Percentiles rank a stretch among this genome's conserved stretches.
phyloP scores from a whole-genome alignment of 2,329 filamentous ascomycete species.

The Ceratocystis cubensis region DNA sequence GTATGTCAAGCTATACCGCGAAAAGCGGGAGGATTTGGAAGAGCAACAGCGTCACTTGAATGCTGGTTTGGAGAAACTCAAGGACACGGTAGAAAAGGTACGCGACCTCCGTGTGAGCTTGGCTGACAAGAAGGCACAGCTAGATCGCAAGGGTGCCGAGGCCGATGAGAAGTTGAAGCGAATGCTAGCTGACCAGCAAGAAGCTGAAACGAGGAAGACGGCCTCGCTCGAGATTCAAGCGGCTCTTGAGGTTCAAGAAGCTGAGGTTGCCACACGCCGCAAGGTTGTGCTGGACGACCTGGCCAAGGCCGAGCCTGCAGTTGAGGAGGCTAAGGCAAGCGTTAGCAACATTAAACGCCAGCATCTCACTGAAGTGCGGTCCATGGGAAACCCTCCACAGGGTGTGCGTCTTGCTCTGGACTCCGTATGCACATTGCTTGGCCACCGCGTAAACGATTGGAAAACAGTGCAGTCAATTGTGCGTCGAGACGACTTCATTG shows the following conservation, averaged over 20 bases:
- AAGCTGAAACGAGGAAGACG: constrained; percentile 82
- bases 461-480: constrained; percentile 81
- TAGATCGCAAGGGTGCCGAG: constrained; percentile 87
- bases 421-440: constrained; percentile 89
- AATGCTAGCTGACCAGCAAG: constrained; percentile 91
- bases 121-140: constrained; percentile 83
- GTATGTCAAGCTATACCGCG: constrained; percentile 92
- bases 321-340: constrained; percentile 83
- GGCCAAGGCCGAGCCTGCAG: constrained; percentile 82
- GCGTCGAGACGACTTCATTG: constrained; percentile 89
- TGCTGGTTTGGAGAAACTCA: constrained; percentile 91
- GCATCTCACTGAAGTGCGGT: constrained; percentile 92
- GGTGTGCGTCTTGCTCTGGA: constrained; percentile 88
- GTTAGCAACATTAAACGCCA: constrained; percentile 98
- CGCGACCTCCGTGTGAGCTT: constrained; percentile 80
- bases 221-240: constrained; percentile 80
- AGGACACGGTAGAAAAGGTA: constrained; percentile 95
- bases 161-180: constrained; percentile 94
- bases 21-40: constrained; percentile 96
- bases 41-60: constrained; percentile 98
- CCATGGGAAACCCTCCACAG: constrained; percentile 83
- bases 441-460: constrained; percentile 83
- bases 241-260: constrained; percentile 77
- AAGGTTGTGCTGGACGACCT: constrained; percentile 80
- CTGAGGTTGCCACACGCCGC: constrained; percentile 68